Conservation (phyloP, 1,284 basidiomycete genomes). For the Trichosporon sp. region DNA sequence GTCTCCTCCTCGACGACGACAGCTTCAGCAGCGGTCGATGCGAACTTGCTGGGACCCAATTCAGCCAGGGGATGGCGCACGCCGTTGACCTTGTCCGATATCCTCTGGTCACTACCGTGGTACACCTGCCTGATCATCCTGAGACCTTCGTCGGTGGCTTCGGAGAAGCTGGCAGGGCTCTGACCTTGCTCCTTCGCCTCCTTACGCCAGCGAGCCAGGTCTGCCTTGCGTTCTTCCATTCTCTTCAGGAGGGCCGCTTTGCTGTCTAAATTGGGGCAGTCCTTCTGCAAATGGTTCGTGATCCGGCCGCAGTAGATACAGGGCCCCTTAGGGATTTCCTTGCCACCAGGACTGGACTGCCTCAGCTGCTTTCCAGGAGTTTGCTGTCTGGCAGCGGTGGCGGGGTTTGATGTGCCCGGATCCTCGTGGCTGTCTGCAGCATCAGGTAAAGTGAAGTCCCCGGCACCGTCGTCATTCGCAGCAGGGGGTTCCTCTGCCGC, state of each 20-base stretch:
- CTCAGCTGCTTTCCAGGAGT: not conserved
- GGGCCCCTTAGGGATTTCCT: too few relatives aligned
- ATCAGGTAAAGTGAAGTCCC: not conserved
- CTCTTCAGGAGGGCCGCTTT: not conserved
- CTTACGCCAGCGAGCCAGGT: not conserved
- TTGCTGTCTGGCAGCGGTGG: not conserved
- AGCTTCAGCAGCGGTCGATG: not conserved
- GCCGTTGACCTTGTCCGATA: not conserved
- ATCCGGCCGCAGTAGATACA: not conserved
- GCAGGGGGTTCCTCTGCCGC: too few relatives aligned
- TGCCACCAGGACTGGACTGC: not conserved
- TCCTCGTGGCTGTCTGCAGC: not conserved
- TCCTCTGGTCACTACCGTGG: not conserved
- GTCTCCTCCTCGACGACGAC: not conserved
- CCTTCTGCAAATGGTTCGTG: not conserved
- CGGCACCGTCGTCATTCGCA: too few relatives aligned
- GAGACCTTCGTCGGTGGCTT: not conserved
- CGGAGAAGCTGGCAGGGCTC: not conserved
- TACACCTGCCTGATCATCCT: not conserved
- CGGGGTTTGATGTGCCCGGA: too few relatives aligned
- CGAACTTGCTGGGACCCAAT: not conserved
- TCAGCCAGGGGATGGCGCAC: not conserved
- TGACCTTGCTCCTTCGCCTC: not conserved
- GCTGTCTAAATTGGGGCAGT: not conserved
- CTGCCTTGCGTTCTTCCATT: not conserved